A percentile compares a stretch with the other conserved stretches of the same genome.
Conservation (phyloP, 73 alveolate species). For the Symbiodinium pilosum region DNA sequence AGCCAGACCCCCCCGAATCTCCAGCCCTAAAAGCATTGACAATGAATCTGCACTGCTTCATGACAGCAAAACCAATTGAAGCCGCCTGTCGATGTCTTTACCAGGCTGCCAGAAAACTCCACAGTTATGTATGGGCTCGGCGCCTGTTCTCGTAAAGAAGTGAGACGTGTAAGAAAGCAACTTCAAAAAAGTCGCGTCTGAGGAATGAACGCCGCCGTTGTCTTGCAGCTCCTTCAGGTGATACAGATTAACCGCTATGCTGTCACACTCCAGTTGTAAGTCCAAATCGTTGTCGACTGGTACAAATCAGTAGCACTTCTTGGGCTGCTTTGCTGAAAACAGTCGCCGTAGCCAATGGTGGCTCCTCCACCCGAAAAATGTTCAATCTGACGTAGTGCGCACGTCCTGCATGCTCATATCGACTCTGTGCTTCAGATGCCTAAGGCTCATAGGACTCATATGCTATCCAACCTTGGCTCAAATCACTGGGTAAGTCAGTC, state of each 20-base stretch:
- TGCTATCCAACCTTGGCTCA: not conserved
- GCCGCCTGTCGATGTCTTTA: conserved; percentile 42
- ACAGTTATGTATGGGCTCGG: conserved; percentile 76
- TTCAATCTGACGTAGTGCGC: conserved; percentile 54
- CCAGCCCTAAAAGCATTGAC: not conserved
- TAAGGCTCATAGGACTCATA: too few species aligned
- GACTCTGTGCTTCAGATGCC: too few species aligned
- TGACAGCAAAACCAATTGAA: not conserved
- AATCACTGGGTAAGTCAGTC: not conserved
- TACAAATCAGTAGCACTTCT: too few species aligned
- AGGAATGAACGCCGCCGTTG: not conserved
- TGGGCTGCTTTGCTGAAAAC: too few species aligned
- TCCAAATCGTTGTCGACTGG: too few species aligned
- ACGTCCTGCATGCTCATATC: conserved; percentile 19
- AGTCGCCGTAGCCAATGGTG: too few species aligned
- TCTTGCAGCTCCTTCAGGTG: conserved; percentile 47
- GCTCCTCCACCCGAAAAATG: conserved; percentile 47
- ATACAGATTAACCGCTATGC: too few species aligned
- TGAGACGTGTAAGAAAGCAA: not conserved
- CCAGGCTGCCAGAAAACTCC: conserved; percentile 61
- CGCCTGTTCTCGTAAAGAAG: not conserved
- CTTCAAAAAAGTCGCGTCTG: too few species aligned
- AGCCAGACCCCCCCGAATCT: too few species aligned
- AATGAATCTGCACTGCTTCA: not conserved
- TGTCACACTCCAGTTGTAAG: too few species aligned